A percentile compares a stretch with the other conserved stretches of the same genome.
phyloP scores from a whole-genome alignment of 306 rosid species.

The Vigna angularis region DNA sequence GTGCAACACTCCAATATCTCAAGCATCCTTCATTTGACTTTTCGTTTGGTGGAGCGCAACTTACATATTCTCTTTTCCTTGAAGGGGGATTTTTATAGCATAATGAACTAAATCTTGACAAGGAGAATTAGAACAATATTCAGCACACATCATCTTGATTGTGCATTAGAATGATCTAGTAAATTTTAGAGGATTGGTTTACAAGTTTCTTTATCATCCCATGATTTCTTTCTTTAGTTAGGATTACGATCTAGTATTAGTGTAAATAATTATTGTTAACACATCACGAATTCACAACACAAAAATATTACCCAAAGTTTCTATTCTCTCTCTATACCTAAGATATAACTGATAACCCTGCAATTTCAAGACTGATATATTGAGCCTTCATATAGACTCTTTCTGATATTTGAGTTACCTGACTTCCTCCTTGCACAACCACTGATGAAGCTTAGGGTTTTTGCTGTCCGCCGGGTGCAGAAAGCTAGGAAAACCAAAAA shows the following conservation, averaged over 20 bases:
- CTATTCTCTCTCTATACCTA: neutral
- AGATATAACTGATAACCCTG: neutral
- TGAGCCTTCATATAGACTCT: slow-evolving; percentile 3
- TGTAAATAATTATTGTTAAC: neutral
- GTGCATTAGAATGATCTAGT: neutral
- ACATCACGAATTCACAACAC: neutral
- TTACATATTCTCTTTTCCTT: neutral
- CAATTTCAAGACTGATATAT: neutral
- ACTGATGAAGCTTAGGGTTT: slow-evolving; percentile 74
- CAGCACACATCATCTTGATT: neutral
- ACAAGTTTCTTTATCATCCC: neutral
- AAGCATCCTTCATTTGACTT: slow-evolving; percentile 3
- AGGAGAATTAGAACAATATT: neutral
- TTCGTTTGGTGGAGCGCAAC: neutral
- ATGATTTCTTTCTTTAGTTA: neutral
- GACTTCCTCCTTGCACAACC: slow-evolving; percentile 96
- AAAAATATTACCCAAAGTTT: neutral
- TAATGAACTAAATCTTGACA: neutral
- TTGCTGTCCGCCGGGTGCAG: slow-evolving; percentile 94
- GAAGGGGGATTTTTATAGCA: neutral
- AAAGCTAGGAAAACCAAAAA: slow-evolving; percentile 59
- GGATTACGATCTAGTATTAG: neutral
- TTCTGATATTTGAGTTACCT: slow-evolving; percentile 58
- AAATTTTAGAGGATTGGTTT: neutral
- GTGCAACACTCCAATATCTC: neutral